Evolutionary conservation across 129 eudicot species (phyloP), one percentile per base, ranked within the genome.

Genomic region (Saussurea involucrata): DNA sequence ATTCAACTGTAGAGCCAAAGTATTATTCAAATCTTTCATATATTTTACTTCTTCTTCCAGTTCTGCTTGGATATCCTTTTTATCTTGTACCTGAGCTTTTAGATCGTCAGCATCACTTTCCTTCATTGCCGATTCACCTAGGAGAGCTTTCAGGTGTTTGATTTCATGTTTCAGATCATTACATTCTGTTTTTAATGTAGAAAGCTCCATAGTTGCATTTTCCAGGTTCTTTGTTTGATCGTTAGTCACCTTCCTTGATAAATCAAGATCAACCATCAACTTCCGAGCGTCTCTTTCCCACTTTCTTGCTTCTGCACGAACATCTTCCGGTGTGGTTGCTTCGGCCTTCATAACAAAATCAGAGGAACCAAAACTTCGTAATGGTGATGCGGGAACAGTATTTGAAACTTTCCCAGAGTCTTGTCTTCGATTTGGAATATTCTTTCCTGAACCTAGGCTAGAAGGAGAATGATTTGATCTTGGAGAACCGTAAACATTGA

Each of bases 241-340:
- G 28, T 71, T 71, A 61, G 88, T 75, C 57, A 86, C 97, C 20
- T 91, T 86, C 63, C 84, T 91, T 67, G 87, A 78, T 68, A 49
- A 58, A 21, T 91, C 93, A 64, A 82, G 73, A 81, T 91, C 97
- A 40, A 85, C 66, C 73, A 77, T 71, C 68, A 82, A 75, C 66
- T 88, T 91, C 44, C 87, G 80, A 74, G 97, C 92, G 79, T 91
- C 88, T 81, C 88, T 82, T 75, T 91, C 97, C 97, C 97, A 91
- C 81, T 76, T 86, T 74, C 83, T 85, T 42, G 94, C 90, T 78
- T 88, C 97, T 71, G 94, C 90, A 63, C 82, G 75, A 69, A 85
- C 85, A 73, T 88, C 97, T 82, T 88, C 88, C 18, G 81, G 79
- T 73, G 79, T 81, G 44, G 73, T 65, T 57, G 66, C 85, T 24